Percentiles rank a stretch among this genome's conserved stretches.
Conservation (phyloP, 768 basidiomycete species). For the Gloeopeniophorella convolvens region DNA sequence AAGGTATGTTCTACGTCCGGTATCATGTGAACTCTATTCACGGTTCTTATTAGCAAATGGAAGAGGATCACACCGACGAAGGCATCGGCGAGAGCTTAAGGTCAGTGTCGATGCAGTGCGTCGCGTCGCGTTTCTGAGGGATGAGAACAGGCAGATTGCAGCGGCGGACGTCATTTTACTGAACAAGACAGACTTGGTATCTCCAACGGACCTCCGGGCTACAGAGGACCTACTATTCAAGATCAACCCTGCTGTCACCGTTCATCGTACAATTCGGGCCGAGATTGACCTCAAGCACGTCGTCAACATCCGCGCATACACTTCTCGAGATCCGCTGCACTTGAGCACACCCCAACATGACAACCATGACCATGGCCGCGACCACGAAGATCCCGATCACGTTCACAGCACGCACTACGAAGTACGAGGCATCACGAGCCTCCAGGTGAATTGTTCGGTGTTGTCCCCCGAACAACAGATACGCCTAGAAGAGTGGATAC, state of each 20-base stretch:
- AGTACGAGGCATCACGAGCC: slow-evolving; percentile 74
- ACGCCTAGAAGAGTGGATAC: slow-evolving; percentile 73
- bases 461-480: slow-evolving; percentile 43
- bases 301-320: slow-evolving; percentile 77
- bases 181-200: slow-evolving; percentile 83
- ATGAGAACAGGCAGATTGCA: slow-evolving; percentile 74
- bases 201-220: slow-evolving; percentile 35
- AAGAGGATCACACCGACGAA: slow-evolving; percentile 64
- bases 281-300: slow-evolving; percentile 70
- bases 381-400: slow-evolving; percentile 7
- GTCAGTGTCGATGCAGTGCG: slow-evolving; percentile 33
- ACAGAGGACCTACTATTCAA: slow-evolving; percentile 59
- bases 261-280: slow-evolving; percentile 65
- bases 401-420: slow-evolving; percentile 49
- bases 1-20: slow-evolving; percentile 31
- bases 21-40: neutral
- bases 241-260: slow-evolving; percentile 74
- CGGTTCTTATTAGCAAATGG: slow-evolving; percentile 60
- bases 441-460: slow-evolving; percentile 63
- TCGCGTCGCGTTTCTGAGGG: neutral
- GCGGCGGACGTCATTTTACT: slow-evolving; percentile 86
- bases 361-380: slow-evolving; percentile 31
- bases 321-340: slow-evolving; percentile 38
- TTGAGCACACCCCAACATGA: slow-evolving; percentile 14
- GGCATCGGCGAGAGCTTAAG: slow-evolving; percentile 73